Base-by-base conservation (phyloP, 768 basidiomycete genomes). In the Floccularia luteovirens region DNA sequence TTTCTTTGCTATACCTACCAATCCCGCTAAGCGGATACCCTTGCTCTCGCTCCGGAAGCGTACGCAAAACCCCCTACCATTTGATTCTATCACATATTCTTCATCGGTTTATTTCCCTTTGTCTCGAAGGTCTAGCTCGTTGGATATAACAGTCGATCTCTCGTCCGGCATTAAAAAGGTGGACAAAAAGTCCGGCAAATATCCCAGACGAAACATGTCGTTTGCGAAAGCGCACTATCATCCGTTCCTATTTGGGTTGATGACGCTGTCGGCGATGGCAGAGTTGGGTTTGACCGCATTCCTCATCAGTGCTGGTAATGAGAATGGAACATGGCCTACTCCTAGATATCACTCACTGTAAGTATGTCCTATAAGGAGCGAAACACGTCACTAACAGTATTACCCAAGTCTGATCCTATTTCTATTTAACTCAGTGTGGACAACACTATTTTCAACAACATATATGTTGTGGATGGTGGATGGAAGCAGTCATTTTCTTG, bases 211-310 rank as follows among this genome's bases (percentile, higher is more conserved):
- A 22, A 46, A 50, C 36, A 70, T 65, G 66, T 57, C 68, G 25
- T 63, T 61, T 44, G 57, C 70, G 48, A 69, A 70, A 52, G 66
- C 72, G 4, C 67, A 72, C 47, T 80, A 79, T 44, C 77, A 80
- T 43, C 79, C 79, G 1, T 68, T 78, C 45, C 60, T 80, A 30
- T 81, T 81, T 46, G 58, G 69, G 8, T 60, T 85, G 53, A 82
- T 89, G 63, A 70, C 77, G 5, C 63, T 82, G 31, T 74, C 69
- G 34, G 81, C 76, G 19, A 67, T 84, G 55, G 76, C 82, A 14
- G 84, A 89, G 57, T 70, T 88, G 38, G 82, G 80, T 38, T 73
- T 90, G 39, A 77, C 82, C 13, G 75, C 80, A 17, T 89, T 81
- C 59, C 63, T 89, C 52, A 74, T 89, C 52, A 76, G 72, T 43